Conservation (phyloP, 768 basidiomycete species). For the Gymnopilus dilepis region DNA sequence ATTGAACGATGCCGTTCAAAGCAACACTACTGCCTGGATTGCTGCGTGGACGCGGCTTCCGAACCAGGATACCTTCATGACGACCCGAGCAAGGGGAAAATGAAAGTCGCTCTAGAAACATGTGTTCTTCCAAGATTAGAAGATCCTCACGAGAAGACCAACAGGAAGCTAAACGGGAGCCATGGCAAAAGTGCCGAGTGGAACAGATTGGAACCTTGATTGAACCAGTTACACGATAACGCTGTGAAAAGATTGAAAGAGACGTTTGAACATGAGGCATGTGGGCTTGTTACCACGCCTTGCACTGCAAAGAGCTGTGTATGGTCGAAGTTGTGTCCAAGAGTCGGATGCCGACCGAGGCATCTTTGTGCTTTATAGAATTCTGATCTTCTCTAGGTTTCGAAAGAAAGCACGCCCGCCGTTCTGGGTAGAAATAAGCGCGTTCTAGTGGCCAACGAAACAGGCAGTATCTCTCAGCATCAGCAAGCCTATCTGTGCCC, state of each 20-base stretch:
- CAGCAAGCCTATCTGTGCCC: constrained; percentile 2
- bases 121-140: constrained; percentile 23
- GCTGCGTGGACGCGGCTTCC: not conserved
- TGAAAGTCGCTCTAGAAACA: constrained; percentile 10
- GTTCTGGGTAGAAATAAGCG: constrained; percentile 18
- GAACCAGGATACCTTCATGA: not conserved
- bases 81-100: constrained; percentile 9
- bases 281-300: constrained; percentile 14
- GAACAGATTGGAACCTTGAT: constrained; percentile 6
- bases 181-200: constrained; percentile 14
- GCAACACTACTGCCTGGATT: not conserved
- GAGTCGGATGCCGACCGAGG: constrained; percentile 6
- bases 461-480: constrained; percentile 9
- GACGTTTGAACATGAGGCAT: constrained; percentile 17
- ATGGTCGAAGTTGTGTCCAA: constrained; percentile 1
- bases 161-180: not conserved
- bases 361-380: constrained; percentile 8
- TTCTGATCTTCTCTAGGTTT: constrained; percentile 11
- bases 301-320: not conserved
- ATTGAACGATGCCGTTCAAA: not conserved
- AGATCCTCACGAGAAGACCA: constrained; percentile 7
- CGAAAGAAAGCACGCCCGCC: not conserved
- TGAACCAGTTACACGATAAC: constrained; percentile 14
- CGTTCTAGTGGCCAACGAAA: not conserved
- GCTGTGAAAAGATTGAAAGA: constrained; percentile 30